Evolutionary conservation across 352 stramenopile genomes (phyloP).

Genomic region (Phytophthora crassamura): DNA sequence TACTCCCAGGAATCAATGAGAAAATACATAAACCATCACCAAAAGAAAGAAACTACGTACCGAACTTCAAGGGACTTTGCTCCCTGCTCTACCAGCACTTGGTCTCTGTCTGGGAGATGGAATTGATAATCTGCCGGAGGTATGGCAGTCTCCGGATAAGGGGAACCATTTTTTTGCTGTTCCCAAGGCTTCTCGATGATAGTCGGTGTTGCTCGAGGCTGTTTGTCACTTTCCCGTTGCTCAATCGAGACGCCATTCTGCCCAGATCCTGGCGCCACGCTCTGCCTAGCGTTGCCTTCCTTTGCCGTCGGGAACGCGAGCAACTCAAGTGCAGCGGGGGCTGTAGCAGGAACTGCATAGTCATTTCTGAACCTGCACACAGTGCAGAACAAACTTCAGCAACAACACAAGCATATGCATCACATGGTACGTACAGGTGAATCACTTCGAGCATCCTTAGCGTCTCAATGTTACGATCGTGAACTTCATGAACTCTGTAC

Average conservation of each 20-base stretch:
- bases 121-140: slow-evolving; percentile 69
- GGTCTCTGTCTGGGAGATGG: slow-evolving; percentile 46
- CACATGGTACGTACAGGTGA: slow-evolving; percentile 46
- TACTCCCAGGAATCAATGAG: slow-evolving; percentile 7
- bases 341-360: slow-evolving; percentile 13
- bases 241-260: slow-evolving; percentile 8
- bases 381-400: slow-evolving; percentile 2
- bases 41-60: slow-evolving; percentile 33
- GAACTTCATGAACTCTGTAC: slow-evolving; percentile 45
- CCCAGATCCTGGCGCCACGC: not conserved
- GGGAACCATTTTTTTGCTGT: slow-evolving; percentile 8
- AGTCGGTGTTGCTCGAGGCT: not conserved
- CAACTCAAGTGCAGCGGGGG: slow-evolving; percentile 22
- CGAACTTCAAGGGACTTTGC: slow-evolving; percentile 72
- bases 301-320: slow-evolving; percentile 29
- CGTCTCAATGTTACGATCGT: slow-evolving; percentile 66
- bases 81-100: slow-evolving; percentile 54
- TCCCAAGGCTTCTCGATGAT: slow-evolving; percentile 38
- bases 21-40: not conserved
- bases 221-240: not conserved
- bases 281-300: not conserved
- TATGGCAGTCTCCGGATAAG: slow-evolving; percentile 18
- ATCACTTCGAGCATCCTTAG: slow-evolving; percentile 69
- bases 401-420: not conserved
- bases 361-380: slow-evolving; percentile 29